These are phyloP conservation scores for Penicillium roqueforti DNA, from an alignment of 495 filamentous ascomycete species.

Conservation along the genomic window DNA sequence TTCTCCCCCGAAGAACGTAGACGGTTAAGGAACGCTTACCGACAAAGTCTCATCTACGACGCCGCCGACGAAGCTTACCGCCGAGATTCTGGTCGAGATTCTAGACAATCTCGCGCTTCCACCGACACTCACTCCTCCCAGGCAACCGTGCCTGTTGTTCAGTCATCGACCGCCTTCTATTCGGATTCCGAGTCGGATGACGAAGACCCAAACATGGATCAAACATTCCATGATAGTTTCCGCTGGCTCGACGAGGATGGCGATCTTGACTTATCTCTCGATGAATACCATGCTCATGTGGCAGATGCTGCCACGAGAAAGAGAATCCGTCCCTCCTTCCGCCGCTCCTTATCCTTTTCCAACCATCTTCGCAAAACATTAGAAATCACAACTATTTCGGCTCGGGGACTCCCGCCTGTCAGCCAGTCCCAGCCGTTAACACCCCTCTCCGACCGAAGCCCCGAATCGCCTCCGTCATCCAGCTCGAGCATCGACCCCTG, in stretches of 20 bases:
- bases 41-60: conserved; percentile 62
- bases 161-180: conserved; percentile 30
- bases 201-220: conserved; percentile 43
- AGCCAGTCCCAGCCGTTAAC: conserved; percentile 17
- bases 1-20: conserved; percentile 72
- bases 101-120: conserved; percentile 11
- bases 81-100: conserved; percentile 10
- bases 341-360: conserved; percentile 45
- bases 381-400: conserved; percentile 16
- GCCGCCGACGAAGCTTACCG: conserved; percentile 61
- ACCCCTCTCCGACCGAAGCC: conserved; percentile 24
- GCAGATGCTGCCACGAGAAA: conserved; percentile 25
- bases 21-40: conserved; percentile 49
- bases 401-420: conserved; percentile 17
- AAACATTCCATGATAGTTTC: conserved; percentile 62
- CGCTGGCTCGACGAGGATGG: conserved; percentile 78
- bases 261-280: conserved; percentile 65
- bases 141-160: conserved; percentile 18
- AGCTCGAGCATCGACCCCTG: conserved; percentile 62
- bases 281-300: conserved; percentile 49
- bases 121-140: conserved; percentile 23
- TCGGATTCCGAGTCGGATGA: conserved; percentile 30
- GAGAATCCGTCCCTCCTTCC: conserved; percentile 39
- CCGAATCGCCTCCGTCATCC: conserved; percentile 42
- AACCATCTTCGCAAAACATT: conserved; percentile 17